Base-by-base conservation (phyloP, 371 early-diverging fungal species). In the Mortierella sp. region DNA sequence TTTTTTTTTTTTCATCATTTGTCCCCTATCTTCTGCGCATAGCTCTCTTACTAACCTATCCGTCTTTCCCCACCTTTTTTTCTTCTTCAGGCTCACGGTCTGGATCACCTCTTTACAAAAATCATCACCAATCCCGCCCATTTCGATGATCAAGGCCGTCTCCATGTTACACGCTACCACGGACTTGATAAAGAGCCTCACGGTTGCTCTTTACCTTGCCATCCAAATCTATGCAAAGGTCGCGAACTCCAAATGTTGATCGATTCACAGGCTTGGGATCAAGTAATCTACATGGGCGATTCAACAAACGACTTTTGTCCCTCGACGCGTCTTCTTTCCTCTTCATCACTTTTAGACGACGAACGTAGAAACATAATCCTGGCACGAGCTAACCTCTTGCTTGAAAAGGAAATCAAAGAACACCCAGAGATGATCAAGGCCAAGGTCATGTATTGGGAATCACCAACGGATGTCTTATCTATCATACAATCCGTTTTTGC, bases 181-280 rank as follows among this genome's bases (percentile, higher is more conserved):
- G 73, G 81, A 11, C 72, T 85, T 11, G 78, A 85, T 22, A 85
- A 76, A 10, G 75, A 83, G 7, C 90, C 86, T 16, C 94, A 94
- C 67, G 74, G 85, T 19, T 95, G 95, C 74, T 70, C 84, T 9
- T 86, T 88, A 48, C 80, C 88, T 36, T 95, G 96, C 65, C 83
- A 90, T 2, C 77, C 87, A 21, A 95, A 95, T 70, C 84, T 95
- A 19, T 95, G 96, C 75, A 94, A 95, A 83, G 95, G 92, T 79
- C 69, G 61, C 7, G 76, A 77, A 65, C 32, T 83, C 15, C 76
- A 83, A 55, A 74, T 71, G 38, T 32, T 83, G 65, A 83, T 83
- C n/a, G 72, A 76, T 60, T 41, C 67, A 4, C 63, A 72, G 4
- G 2, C 65, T 0, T 89, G 87, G 76, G 85, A 87, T 24, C 70